Evolutionary conservation across 2,329 filamentous ascomycete genomes (phyloP), one percentile per base, ranked within the genome.

Genomic region (Furcasterigmium furcatum): DNA sequence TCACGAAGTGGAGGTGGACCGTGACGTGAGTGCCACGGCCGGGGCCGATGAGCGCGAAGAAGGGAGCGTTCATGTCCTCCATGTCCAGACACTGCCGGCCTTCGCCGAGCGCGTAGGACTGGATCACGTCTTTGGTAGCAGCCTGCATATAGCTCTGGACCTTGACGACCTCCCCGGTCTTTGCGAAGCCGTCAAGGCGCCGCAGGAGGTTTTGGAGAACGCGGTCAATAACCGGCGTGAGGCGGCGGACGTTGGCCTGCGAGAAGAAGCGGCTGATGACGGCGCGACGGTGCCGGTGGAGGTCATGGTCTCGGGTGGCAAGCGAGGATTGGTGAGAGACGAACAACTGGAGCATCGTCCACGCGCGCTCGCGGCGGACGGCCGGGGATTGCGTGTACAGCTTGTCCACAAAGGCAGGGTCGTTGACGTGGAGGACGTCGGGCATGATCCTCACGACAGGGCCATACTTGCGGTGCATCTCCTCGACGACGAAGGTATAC

Each of bases 401-500:
- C 41, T 66, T 63, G 24, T 69, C 65, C 12, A 53, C 50, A 36
- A 70, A 68, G 39, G 50, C 41, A 0, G 57, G 54, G 44, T 68
- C 63, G 9, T 52, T 55, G 53, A 65, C 67, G 45, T 70, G 66
- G 3, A 68, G 55, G 46, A 70, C 65, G 12, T 65, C 52, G 0
- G 67, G 66, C 34, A 60, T 69, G 22, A 69, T 68, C 3, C 67
- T 55, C 9, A 69, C 58, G 20, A 70, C 63, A 3, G 66, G 66
- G 0, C 62, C 61, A 63, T 19, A n/a, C 12, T n/a, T 4, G 21
- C 34, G 16, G 45, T 24, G n/a, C 52, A 74, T 54, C 43, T 66
- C 57, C 35, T 59, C 53, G 19, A 74, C 67, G 45, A 71, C 63
- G 52, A 63, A 68, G 13, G 58, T 68, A 48, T 71, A 73, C 52